A percentile compares a stretch with the other conserved stretches of the same genome.
These are phyloP conservation scores for Lecanosticta acicola DNA, from an alignment of 2,329 filamentous ascomycete species.

Conservation along the genomic window DNA sequence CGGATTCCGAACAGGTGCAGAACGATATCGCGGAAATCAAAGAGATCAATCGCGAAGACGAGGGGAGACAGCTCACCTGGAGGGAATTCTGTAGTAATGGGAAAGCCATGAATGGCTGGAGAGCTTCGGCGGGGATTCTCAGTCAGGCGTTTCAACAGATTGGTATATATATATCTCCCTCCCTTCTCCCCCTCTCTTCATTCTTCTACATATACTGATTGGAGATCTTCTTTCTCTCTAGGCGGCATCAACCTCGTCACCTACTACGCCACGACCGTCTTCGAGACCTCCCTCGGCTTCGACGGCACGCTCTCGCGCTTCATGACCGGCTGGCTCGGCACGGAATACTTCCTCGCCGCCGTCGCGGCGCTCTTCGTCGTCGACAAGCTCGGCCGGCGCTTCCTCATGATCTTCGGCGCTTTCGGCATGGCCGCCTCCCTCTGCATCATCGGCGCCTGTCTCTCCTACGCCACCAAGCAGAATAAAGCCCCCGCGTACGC, in stretches of 20 bases:
- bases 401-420: constrained; percentile 30
- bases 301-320: constrained; percentile 26
- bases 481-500: constrained; percentile 18
- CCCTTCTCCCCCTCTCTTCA: constrained; percentile 9
- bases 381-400: constrained; percentile 53
- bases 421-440: constrained; percentile 25
- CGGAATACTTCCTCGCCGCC: constrained; percentile 24
- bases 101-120: constrained; percentile 11
- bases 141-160: constrained; percentile 44
- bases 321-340: constrained; percentile 20
- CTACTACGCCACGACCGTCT: constrained; percentile 45
- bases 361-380: constrained; percentile 54
- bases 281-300: constrained; percentile 49
- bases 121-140: constrained; percentile 35
- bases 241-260: constrained; percentile 17
- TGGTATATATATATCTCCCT: constrained; percentile 22
- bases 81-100: constrained; percentile 14
- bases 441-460: constrained; percentile 17
- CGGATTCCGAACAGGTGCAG: constrained; percentile 52
- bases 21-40: constrained; percentile 43
- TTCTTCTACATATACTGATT: neutral
- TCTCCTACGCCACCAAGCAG: constrained; percentile 5
- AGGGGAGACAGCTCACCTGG: constrained; percentile 8
- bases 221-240: constrained; percentile 1
- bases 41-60: constrained; percentile 7